phyloP scores from a whole-genome alignment of 1,139 yeast species.

The Suhomyces atakaporum region DNA sequence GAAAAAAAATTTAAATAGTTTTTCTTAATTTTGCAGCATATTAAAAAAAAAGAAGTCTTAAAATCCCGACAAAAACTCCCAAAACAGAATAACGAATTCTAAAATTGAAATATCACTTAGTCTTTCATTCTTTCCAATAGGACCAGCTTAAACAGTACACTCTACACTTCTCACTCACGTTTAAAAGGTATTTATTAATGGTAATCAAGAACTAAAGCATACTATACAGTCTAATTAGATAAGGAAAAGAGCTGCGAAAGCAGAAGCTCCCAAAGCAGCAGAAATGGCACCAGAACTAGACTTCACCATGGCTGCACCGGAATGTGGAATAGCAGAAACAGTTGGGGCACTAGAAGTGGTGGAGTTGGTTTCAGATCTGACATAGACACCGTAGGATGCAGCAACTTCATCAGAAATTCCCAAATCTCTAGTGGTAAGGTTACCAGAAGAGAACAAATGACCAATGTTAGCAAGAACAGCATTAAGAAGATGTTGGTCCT shows the following conservation, averaged over 20 bases:
- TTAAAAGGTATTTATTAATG: constrained; percentile 5
- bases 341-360: constrained; percentile 4
- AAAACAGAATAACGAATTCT: no score
- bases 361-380: constrained; percentile 1
- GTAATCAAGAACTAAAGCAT: constrained; percentile 6
- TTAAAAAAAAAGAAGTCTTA: no score
- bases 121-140: no score
- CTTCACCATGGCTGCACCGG: constrained; percentile 1
- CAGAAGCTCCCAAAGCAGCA: constrained; percentile 11
- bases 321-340: constrained; percentile 4
- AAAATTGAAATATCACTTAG: no score
- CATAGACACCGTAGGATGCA: constrained; percentile 7
- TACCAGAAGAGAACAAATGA: constrained; percentile 20
- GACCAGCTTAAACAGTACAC: no score
- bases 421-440: constrained; percentile 19
- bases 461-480: constrained; percentile 28
- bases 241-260: constrained; percentile 8
- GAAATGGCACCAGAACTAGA: constrained; percentile 5
- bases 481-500: constrained; percentile 27
- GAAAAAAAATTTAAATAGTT: no score
- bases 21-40: no score
- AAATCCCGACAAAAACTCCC: no score
- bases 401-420: constrained; percentile 16
- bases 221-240: constrained; percentile 5
- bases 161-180: no score